These are phyloP conservation scores for Colletotrichum sp. DNA, from an alignment of 2,329 filamentous ascomycete species.

Conservation along the genomic window DNA sequence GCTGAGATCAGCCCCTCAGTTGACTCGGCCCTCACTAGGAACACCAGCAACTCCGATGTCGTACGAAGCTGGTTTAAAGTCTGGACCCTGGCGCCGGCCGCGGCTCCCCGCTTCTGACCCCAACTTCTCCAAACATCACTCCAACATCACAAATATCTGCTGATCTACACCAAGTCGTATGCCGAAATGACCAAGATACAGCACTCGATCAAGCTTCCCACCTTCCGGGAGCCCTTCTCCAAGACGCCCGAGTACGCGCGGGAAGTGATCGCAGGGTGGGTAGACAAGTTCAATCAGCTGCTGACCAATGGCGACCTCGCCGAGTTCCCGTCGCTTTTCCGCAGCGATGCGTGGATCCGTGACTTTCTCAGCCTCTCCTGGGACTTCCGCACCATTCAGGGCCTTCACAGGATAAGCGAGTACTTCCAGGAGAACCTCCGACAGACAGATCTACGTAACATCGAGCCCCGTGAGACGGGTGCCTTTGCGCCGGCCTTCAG, in stretches of 20 bases:
- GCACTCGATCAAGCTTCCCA: neutral
- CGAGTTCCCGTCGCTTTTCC: conserved; percentile 36
- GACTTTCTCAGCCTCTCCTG: conserved; percentile 63
- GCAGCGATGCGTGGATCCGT: conserved; percentile 56
- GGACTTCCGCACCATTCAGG: conserved; percentile 46
- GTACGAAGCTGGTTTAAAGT: neutral
- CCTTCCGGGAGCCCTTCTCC: neutral
- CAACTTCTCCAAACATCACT: neutral
- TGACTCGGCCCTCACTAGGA: neutral
- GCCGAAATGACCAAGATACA: neutral
- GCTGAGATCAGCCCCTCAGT: neutral
- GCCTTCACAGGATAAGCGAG: neutral
- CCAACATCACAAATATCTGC: neutral
- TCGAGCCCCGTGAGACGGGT: neutral
- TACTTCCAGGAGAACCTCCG: conserved; percentile 2
- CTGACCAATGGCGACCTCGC: neutral
- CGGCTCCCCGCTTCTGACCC: neutral
- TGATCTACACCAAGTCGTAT: neutral
- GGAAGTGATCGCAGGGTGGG: neutral
- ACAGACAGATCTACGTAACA: neutral
- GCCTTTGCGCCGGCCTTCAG: neutral
- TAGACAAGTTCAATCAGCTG: neutral
- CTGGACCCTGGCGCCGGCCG: neutral
- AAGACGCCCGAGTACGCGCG: neutral
- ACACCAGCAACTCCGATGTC: neutral